phyloP scores from a whole-genome alignment of 768 basidiomycete genomes.

The Sporobolomyces phaffii region DNA sequence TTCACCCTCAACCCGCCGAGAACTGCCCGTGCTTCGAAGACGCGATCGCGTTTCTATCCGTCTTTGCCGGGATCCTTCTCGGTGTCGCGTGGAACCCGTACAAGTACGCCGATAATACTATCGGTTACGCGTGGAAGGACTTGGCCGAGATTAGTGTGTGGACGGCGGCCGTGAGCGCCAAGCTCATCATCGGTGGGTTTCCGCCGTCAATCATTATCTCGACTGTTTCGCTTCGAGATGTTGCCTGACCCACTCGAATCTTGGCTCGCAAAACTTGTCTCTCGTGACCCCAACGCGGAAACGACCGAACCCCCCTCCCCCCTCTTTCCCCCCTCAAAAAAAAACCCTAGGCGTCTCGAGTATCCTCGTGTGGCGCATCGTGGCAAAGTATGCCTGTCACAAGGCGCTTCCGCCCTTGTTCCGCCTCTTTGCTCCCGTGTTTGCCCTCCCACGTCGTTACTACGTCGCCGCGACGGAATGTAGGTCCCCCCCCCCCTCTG shows the following conservation, averaged over 20 bases:
- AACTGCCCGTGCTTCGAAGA: slow-evolving; percentile 98
- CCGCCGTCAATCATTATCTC: no score
- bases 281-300: no score
- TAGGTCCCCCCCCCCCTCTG: slow-evolving; percentile 44
- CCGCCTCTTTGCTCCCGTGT: slow-evolving; percentile 57
- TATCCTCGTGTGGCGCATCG: slow-evolving; percentile 81
- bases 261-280: no score
- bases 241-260: no score
- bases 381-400: slow-evolving; percentile 72
- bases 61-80: slow-evolving; percentile 66
- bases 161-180: slow-evolving; percentile 38
- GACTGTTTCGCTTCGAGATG: background rate
- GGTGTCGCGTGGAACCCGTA: slow-evolving; percentile 47
- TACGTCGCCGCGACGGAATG: slow-evolving; percentile 71
- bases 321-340: no score
- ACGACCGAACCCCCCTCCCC: no score
- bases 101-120: slow-evolving; percentile 11
- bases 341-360: slow-evolving; percentile 70
- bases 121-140: slow-evolving; percentile 19
- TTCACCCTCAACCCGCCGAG: slow-evolving; percentile 86
- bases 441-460: slow-evolving; percentile 76
- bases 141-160: slow-evolving; percentile 44
- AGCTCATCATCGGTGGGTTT: slow-evolving; percentile 17
- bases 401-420: slow-evolving; percentile 74
- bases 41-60: slow-evolving; percentile 84